Base-by-base conservation (phyloP, 768 basidiomycete species). In the Mycena crocata region DNA sequence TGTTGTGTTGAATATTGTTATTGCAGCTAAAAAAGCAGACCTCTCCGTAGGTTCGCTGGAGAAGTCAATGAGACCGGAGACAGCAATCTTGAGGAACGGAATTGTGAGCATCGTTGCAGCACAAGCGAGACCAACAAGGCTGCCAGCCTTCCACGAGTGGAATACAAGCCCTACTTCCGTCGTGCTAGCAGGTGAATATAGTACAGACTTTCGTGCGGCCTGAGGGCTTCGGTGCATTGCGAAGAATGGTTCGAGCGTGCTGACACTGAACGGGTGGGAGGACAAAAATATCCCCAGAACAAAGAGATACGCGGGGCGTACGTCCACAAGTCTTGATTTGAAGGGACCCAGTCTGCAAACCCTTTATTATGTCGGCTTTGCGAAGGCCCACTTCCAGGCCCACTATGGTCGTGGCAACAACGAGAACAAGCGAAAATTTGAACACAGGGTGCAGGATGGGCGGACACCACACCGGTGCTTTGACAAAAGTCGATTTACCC, bases 221-320 rank as follows among this genome's bases (percentile, higher is more conserved):
- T 61, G 65, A 9, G 65, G 52, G 39, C 40, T 34, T 30, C 42
- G 50, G n/a, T 32, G 32, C 65, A 66, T 62, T 0, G 44, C 34
- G 31, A 66, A 45, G 42, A 32, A 46, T 3, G 64, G 57, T 34
- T 66, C 57, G 1, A 66, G 32, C 7, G 64, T 44, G 40, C 34
- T 10, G 23, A 66, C 32, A 32, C 40, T 60, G 57, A 61, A 66
- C 23, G 59, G 55, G 59, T 62, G 62, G 21, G 65, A 60, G 14
- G 50, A 45, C 8, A 62, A 19, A 6, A 66, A 26, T 1, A 66
- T 24, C 12, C 58, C 65, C 5, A 66, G 59, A 7, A 66, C 7
- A 12, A 66, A 66, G 23, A 66, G 59, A 54, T 35, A 66, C 7
- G 44, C 58, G 12, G 65, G 59, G 56, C 19, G 52, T 66, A 62